phyloP scores from a whole-genome alignment of 2,329 filamentous ascomycete species.

The Trichoderma asperellum region DNA sequence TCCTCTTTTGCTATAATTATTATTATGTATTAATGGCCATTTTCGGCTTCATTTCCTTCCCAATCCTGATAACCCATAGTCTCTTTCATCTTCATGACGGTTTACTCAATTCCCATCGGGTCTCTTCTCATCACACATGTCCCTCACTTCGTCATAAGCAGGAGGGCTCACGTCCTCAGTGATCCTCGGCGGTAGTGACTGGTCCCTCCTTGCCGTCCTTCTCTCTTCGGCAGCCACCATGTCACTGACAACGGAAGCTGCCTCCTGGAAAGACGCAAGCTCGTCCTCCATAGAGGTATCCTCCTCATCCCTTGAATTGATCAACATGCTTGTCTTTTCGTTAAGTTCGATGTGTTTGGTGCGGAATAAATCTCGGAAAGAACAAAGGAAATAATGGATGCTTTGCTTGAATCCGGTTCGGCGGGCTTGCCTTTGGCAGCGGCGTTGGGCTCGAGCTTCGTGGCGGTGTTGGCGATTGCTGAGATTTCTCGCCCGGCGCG shows the following conservation, averaged over 20 bases:
- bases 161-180: slow-evolving; percentile 31
- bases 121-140: slow-evolving; percentile 4
- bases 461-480: background rate
- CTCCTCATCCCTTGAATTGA: slow-evolving; percentile 7
- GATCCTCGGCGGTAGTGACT: slow-evolving; percentile 2
- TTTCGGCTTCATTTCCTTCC: background rate
- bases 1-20: background rate
- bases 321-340: slow-evolving; percentile 20
- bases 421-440: slow-evolving; percentile 35
- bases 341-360: slow-evolving; percentile 3
- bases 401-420: slow-evolving; percentile 30
- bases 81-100: background rate
- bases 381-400: slow-evolving; percentile 31
- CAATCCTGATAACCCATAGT: background rate
- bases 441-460: slow-evolving; percentile 36
- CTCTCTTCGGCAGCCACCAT: slow-evolving; percentile 52
- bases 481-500: background rate
- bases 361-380: slow-evolving; percentile 11
- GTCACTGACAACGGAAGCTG: slow-evolving; percentile 50
- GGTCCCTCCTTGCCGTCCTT: slow-evolving; percentile 6
- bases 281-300: slow-evolving; percentile 50
- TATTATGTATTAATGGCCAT: background rate
- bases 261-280: slow-evolving; percentile 52
- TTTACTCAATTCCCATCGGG: slow-evolving; percentile 3
- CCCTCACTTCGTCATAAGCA: slow-evolving; percentile 31